Percentiles rank a stretch among this genome's conserved stretches.
Evolutionary conservation across 1,139 yeast genomes (phyloP).

Genomic region (Groenewaldozyma auringiensis): DNA sequence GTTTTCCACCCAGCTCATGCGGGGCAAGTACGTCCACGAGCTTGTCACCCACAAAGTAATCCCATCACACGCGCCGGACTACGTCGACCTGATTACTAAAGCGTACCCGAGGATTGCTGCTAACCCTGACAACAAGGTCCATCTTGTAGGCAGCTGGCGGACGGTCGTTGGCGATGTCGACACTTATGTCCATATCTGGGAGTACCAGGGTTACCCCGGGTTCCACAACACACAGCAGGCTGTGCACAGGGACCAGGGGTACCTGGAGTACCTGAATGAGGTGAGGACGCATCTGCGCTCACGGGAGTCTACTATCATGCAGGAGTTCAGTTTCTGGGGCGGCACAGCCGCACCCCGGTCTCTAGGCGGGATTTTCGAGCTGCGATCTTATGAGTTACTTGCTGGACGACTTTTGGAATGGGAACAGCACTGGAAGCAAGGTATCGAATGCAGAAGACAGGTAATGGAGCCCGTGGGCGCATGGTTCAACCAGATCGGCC

Average conservation of each 20-base stretch:
- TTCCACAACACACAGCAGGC: slow-evolving; percentile 34
- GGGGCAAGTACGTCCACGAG: slow-evolving; percentile 40
- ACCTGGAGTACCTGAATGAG: slow-evolving; percentile 26
- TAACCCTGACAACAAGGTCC: slow-evolving; percentile 29
- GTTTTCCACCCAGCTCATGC: slow-evolving; percentile 32
- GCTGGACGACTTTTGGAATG: slow-evolving; percentile 38
- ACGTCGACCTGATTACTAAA: slow-evolving; percentile 30
- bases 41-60: slow-evolving; percentile 33
- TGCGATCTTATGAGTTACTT: slow-evolving; percentile 33
- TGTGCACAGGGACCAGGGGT: slow-evolving; percentile 29
- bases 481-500: slow-evolving; percentile 38
- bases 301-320: slow-evolving; percentile 32
- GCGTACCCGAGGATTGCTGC: slow-evolving; percentile 31
- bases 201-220: slow-evolving; percentile 37
- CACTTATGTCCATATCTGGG: slow-evolving; percentile 36
- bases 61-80: slow-evolving; percentile 32
- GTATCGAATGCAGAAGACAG: slow-evolving; percentile 36
- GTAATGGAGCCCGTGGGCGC: slow-evolving; percentile 44
- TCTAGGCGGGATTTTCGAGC: slow-evolving; percentile 39
- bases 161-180: slow-evolving; percentile 35
- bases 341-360: slow-evolving; percentile 38
- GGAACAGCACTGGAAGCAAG: slow-evolving; percentile 37
- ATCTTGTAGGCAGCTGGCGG: slow-evolving; percentile 38
- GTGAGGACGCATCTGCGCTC: slow-evolving; percentile 31
- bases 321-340: slow-evolving; percentile 40